A percentile compares a stretch with the other conserved stretches of the same genome.
Conservation (phyloP, 1,139 yeast genomes). For the Scheffersomyces quercinus region DNA sequence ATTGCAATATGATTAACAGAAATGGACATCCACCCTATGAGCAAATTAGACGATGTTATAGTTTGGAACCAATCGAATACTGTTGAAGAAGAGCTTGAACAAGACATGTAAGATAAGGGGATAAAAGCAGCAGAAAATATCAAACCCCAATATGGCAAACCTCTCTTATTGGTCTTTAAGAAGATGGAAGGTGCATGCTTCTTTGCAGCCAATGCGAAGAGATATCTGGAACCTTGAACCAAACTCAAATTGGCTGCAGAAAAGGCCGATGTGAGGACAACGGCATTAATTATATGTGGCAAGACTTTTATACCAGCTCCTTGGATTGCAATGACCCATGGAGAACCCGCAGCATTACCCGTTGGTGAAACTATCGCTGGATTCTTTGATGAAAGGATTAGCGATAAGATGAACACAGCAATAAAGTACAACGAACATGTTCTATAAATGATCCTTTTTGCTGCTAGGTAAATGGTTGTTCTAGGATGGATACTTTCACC, state of each 20-base stretch:
- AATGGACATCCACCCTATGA: conserved; percentile 29
- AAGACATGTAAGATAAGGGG: conserved; percentile 30
- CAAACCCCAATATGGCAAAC: conserved; percentile 40
- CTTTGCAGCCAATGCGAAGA: conserved; percentile 48
- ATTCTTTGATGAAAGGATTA: conserved; percentile 49
- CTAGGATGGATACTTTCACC: conserved; percentile 54
- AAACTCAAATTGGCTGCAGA: conserved; percentile 51
- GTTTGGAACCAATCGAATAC: conserved; percentile 32
- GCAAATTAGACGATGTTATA: conserved; percentile 23
- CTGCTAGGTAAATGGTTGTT: conserved; percentile 47
- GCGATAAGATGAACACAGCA: conserved; percentile 45
- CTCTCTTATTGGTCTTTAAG: conserved; percentile 39
- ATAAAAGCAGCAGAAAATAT: conserved; percentile 22
- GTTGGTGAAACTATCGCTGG: conserved; percentile 34
- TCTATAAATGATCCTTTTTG: conserved; percentile 46
- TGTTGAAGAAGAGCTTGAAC: conserved; percentile 16
- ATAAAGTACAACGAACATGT: conserved; percentile 43
- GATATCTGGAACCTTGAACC: conserved; percentile 42
- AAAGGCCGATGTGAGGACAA: conserved; percentile 52
- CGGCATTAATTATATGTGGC: conserved; percentile 52
- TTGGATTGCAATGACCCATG: conserved; percentile 54
- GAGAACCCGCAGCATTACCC: conserved; percentile 54
- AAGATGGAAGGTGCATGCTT: conserved; percentile 51
- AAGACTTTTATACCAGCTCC: conserved; percentile 50
- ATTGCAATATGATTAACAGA: conserved; percentile 32